Evolutionary conservation across 2,329 filamentous ascomycete species (phyloP), one percentile per base, ranked within the genome.

Genomic region (Sarocladium strictum): DNA sequence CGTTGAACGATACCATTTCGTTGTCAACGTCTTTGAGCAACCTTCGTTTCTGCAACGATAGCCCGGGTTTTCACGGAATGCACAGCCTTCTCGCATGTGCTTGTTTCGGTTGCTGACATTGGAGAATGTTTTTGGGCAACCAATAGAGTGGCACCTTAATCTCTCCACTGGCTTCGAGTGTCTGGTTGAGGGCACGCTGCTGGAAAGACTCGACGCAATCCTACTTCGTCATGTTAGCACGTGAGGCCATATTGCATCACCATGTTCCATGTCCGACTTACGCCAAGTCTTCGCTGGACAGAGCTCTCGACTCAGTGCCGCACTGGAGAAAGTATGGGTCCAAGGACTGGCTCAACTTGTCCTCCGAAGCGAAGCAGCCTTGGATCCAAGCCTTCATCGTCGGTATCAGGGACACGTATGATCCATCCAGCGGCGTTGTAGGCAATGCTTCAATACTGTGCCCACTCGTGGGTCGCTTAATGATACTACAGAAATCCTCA

Each of bases 71-170:
- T 61, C 58, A 5, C 61, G 58, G 24, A 60, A 58, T 3, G 59
- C 56, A 38, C 66, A 68, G 2, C 64, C 65, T 45, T 65, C 60
- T 2, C 58, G 61, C 57, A 62, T 61, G 58, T 68, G 66, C 53
- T 68, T 68, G 55, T 67, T 67, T 23, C 63, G 61, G 53, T 67
- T 68, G 56, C 65, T 64, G 24, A 61, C 54, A 50, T 58, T 68
- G 1, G 65, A 63, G 27, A 68, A 68, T 17, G 56, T 59, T 58
- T 66, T 68, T 40, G 55, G 51, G 35, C 66, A 68, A 11, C 49
- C 33, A n/a, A 38, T 29, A 3, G 56, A 56, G 1, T 51, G 32
- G 55, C 66, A 68, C 17, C 56, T 41, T 15, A 58, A 56, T 23
- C 56, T 55, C 37, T 55, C 56, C 14, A 41, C 37, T 12, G 40